Base-by-base conservation (phyloP, 371 early-diverging fungal species). In the Circinella minor region DNA sequence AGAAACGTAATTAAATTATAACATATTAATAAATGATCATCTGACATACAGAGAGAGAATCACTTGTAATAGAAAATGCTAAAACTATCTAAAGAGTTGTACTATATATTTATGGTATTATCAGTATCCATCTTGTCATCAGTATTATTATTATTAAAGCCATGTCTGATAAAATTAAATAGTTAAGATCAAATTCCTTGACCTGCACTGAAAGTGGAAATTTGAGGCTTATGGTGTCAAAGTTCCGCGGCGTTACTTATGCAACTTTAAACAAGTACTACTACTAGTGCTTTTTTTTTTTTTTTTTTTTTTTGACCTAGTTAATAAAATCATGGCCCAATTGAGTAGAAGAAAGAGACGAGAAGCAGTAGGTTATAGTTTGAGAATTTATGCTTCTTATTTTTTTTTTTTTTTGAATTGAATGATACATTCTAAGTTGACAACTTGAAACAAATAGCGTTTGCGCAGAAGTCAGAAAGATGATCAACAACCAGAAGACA, bases 1-100 rank as follows among this genome's bases (percentile, higher is more conserved):
- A 73, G 43, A 79, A 77, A 57, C 27, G 57, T n/a, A 7, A 57
- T 55, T 55, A 55, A 55, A 17, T 1, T 27, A 27, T 27, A 27
- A 27, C 27, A 27, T n/a, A n/a, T 2, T 27, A 27, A 27, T 27
- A 27, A 27, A 27, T 27, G 2, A 27, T 27, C 43, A 43, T 43
- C 27, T 27, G 27, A 27, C 27, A 27, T 27, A 2, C 27, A 27
- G 27, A 27, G 27, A 27, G 27, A 27, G 27, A 27, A 27, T 27
- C 27, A 27, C 27, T 27, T 1, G 27, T 27, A 27, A 2, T 27
- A 27, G 27, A 27, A 27, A 27, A 2, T 2, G 0, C 27, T 27
- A 2, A 27, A 27, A 27, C 27, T 27, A 27, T n/a, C n/a, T n/a
- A 27, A 27, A 27, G 27, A 2, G 27, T 2, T 27, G 27, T 27